These are phyloP conservation scores for Salisapilia sapeloensis DNA, from an alignment of 352 stramenopile species.

Conservation along the genomic window DNA sequence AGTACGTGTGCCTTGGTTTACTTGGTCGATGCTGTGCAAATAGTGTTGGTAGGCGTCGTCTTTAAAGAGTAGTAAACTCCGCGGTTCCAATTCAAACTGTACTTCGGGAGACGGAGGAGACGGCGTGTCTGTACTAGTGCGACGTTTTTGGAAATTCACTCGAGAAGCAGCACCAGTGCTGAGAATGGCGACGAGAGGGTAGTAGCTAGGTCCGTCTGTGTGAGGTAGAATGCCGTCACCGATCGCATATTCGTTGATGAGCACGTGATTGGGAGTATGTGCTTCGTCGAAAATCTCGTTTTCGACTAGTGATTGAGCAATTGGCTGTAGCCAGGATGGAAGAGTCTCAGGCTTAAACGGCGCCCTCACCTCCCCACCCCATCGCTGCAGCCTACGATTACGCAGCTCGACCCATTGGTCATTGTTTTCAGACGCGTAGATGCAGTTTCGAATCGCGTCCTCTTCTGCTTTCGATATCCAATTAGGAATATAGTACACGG, in stretches of 20 bases:
- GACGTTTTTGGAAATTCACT: conserved; percentile 44
- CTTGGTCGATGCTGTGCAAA: conserved; percentile 41
- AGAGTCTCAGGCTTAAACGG: conserved; percentile 23
- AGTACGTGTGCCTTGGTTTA: conserved; percentile 21
- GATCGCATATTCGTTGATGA: conserved; percentile 61
- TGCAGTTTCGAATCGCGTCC: conserved; percentile 24
- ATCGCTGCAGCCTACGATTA: conserved; percentile 47
- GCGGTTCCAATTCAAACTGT: conserved; percentile 20
- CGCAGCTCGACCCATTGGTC: conserved; percentile 41
- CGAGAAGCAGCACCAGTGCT: conserved; percentile 31
- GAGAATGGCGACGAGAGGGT: conserved; percentile 45
- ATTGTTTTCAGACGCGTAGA: conserved; percentile 18
- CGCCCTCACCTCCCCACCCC: conserved; percentile 36
- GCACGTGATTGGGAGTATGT: conserved; percentile 32
- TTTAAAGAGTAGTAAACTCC: conserved; percentile 41
- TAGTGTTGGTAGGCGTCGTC: conserved; percentile 32
- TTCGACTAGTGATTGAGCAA: conserved; percentile 27
- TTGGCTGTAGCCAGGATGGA: conserved; percentile 32
- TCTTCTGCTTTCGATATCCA: conserved; percentile 46
- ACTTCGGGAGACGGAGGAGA: conserved; percentile 4
- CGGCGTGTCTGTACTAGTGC: conserved; percentile 2
- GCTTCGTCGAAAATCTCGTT: conserved; percentile 24
- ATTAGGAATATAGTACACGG: conserved; percentile 40
- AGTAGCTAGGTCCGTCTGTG: conserved; percentile 52
- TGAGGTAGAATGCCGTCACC: conserved; percentile 54